Evolutionary conservation across 805 yeast species (phyloP).

Genomic region (Myxozyma monticola): DNA sequence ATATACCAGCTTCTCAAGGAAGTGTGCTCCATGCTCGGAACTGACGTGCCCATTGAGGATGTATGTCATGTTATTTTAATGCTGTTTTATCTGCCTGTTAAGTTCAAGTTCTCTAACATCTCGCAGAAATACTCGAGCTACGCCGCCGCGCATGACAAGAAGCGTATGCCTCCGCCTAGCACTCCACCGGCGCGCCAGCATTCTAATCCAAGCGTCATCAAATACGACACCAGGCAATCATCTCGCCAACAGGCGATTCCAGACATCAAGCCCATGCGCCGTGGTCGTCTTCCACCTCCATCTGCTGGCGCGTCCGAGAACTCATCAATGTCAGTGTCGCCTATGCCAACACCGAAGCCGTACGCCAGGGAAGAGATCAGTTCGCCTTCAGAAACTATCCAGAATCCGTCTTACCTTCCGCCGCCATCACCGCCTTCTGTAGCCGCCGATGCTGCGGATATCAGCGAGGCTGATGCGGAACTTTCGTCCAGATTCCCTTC

Average conservation of each 20-base stretch:
- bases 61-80: constrained; percentile 5
- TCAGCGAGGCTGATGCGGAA: constrained; percentile 14
- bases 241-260: constrained; percentile 9
- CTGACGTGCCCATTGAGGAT: constrained; percentile 49
- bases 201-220: constrained; percentile 3
- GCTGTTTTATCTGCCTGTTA: too few relatives aligned
- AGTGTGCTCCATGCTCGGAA: constrained; percentile 59
- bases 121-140: constrained; percentile 7
- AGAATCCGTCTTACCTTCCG: constrained; percentile 18
- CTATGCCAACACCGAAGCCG: neutral
- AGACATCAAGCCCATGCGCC: constrained; percentile 29
- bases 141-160: neutral
- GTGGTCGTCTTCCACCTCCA: constrained; percentile 29
- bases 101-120: too few relatives aligned
- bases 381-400: constrained; percentile 14
- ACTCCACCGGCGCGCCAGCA: neutral
- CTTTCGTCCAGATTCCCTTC: constrained; percentile 13
- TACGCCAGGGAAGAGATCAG: neutral
- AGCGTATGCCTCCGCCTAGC: constrained; percentile 23
- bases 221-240: constrained; percentile 7
- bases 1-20: constrained; percentile 73
- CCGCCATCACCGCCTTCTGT: constrained; percentile 16
- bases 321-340: constrained; percentile 1
- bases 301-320: neutral
- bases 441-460: constrained; percentile 2